Base-by-base conservation (phyloP, 768 basidiomycete species). In the Boletus sp. region DNA sequence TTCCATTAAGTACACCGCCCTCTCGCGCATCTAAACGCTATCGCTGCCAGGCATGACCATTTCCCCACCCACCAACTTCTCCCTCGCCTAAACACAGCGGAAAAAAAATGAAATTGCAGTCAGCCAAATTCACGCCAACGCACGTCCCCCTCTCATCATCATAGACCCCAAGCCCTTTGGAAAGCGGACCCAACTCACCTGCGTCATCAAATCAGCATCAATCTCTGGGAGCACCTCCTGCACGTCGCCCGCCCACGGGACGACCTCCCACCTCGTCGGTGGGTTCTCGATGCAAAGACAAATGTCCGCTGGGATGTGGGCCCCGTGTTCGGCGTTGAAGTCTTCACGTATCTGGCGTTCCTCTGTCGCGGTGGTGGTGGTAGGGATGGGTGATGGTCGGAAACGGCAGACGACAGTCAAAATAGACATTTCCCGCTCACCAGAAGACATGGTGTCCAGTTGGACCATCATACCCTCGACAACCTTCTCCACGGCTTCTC, bases 251-350 rank as follows among this genome's bases (percentile, higher is more conserved):
- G 79, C 73, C 69, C 74, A 77, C 0, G 90, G 85, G 1, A 81
- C 67, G 12, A 91, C 78, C 57, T 87, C 82, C 85, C 87, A 91
- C 51, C 77, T 78, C 37, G 89, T 90, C 10, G 91, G 91, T 10
- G 80, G 71, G 67, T 92, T 89, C 60, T 81, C 83, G 51, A 92
- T 84, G 57, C 82, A 89, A 15, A 92, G 73, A 67, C 92, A 93
- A 39, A 94, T 78, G 61, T 94, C 92, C 60, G 86, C 81, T 1
- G 91, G 91, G 2, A 94, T 78, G 67, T 87, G 82, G 12, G 78
- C 78, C 0, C 90, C 91, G 49, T 92, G 84, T 46, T 86, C 85
- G 4, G 77, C 76, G 58, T 90, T 90, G 70, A 94, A 94, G 35
- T 78, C 79, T 47, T 80, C 78, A 37, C 92, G 81, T 12, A 81